Evolutionary conservation across 108 stramenopile species (phyloP).

Genomic region (Cyclotella atomus): DNA sequence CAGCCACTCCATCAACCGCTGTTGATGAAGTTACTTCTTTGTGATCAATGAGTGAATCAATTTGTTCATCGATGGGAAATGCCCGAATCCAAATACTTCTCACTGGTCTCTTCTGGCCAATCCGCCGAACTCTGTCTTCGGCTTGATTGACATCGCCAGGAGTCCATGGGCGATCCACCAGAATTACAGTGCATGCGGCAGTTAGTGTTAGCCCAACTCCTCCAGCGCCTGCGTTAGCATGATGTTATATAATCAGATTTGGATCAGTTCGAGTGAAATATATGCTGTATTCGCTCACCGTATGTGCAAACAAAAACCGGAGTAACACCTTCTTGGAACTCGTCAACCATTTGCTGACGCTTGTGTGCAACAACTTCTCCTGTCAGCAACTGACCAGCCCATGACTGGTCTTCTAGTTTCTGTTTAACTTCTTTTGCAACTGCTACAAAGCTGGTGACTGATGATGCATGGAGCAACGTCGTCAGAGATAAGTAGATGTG

Average conservation of each 20-base stretch:
- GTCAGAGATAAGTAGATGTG: too few species aligned
- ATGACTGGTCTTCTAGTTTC: conserved; percentile 58
- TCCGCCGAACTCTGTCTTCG: conserved; percentile 85
- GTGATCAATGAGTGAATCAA: conserved; percentile 69
- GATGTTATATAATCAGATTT: too few species aligned
- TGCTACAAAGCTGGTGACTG: conserved; percentile 71
- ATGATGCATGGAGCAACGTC: too few species aligned
- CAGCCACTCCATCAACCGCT: conserved; percentile 57
- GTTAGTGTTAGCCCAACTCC: conserved; percentile 89
- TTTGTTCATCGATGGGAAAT: conserved; percentile 69
- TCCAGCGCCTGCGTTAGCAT: conserved; percentile 61
- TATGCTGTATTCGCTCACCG: conserved; percentile 28
- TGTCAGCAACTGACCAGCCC: conserved; percentile 71
- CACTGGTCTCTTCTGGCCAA: conserved; percentile 74
- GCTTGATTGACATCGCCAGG: conserved; percentile 74
- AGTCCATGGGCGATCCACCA: conserved; percentile 88
- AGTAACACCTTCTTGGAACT: conserved; percentile 75
- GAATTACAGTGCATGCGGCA: conserved; percentile 78
- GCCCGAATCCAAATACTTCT: conserved; percentile 72
- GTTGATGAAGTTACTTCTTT: conserved; percentile 66
- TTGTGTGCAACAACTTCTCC: conserved; percentile 74
- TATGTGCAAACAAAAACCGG: conserved; percentile 84
- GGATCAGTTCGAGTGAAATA: background rate
- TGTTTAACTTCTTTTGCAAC: conserved; percentile 67
- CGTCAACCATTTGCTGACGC: conserved; percentile 78